phyloP scores from a whole-genome alignment of 2,329 filamentous ascomycete species.

The Alternaria hordeiaustralica region DNA sequence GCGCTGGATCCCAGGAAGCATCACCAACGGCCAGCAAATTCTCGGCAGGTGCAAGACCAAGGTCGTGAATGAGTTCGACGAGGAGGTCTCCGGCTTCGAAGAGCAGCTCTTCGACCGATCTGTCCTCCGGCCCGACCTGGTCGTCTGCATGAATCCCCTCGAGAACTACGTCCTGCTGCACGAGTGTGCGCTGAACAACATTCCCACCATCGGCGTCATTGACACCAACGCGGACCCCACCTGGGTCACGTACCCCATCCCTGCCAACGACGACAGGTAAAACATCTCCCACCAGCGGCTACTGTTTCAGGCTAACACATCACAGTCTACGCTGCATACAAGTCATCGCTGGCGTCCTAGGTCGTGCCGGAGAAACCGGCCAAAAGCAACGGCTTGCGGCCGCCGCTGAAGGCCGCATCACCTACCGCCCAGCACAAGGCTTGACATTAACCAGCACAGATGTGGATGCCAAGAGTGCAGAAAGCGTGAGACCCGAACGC shows the following conservation, averaged over 20 bases:
- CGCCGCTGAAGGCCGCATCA: conserved; percentile 67
- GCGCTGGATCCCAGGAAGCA: conserved; percentile 87
- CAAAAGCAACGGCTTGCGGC: conserved; percentile 69
- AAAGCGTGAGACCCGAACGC: background rate
- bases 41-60: conserved; percentile 72
- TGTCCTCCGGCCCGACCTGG: conserved; percentile 83
- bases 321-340: conserved; percentile 78
- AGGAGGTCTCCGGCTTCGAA: conserved; percentile 68
- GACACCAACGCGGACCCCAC: conserved; percentile 93
- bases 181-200: conserved; percentile 85
- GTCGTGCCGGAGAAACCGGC: conserved; percentile 81
- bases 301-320: conserved; percentile 8
- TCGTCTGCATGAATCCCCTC: conserved; percentile 88
- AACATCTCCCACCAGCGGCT: conserved; percentile 24
- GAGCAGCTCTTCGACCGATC: conserved; percentile 67
- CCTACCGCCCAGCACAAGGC: conserved; percentile 56
- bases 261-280: conserved; percentile 93
- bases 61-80: conserved; percentile 79
- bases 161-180: conserved; percentile 92
- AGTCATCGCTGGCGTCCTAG: conserved; percentile 84
- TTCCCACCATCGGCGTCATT: conserved; percentile 93
- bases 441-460: conserved; percentile 28
- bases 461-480: conserved; percentile 4
- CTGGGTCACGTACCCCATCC: conserved; percentile 95
- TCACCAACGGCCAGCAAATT: conserved; percentile 93